These are phyloP conservation scores for Sphagnum tenellum DNA, from an alignment of 225 moss, liverwort and hornwort species.

Conservation along the genomic window DNA sequence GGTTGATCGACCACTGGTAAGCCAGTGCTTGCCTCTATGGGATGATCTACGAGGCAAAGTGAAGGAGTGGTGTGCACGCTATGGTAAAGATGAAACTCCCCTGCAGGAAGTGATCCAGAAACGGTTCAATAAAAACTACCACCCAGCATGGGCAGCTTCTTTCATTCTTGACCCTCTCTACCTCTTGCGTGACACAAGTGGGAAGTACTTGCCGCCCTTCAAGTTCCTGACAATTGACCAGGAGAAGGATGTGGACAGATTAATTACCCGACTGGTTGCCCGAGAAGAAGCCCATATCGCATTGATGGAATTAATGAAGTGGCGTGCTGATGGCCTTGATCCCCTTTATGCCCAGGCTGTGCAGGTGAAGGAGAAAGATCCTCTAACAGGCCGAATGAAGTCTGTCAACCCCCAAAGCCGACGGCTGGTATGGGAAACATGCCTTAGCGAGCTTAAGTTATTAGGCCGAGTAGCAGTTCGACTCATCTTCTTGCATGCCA, in stretches of 20 bases:
- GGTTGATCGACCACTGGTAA: constrained; percentile 71
- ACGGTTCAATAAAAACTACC: constrained; percentile 82
- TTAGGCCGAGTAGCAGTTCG: constrained; percentile 81
- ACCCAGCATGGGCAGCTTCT: constrained; percentile 85
- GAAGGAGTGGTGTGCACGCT: constrained; percentile 79
- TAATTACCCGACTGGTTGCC: constrained; percentile 76
- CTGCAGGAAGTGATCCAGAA: constrained; percentile 68
- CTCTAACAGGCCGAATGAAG: constrained; percentile 75
- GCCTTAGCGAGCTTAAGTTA: constrained; percentile 76
- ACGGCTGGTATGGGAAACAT: constrained; percentile 88
- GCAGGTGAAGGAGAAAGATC: constrained; percentile 76
- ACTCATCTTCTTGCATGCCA: constrained; percentile 79
- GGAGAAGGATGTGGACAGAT: constrained; percentile 81
- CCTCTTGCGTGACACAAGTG: constrained; percentile 73
- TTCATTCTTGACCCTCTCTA: constrained; percentile 86
- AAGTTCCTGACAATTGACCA: constrained; percentile 74
- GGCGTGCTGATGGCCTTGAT: constrained; percentile 83
- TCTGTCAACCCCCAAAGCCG: constrained; percentile 79
- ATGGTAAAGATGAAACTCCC: constrained; percentile 61
- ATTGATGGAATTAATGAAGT: constrained; percentile 90
- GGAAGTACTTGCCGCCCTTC: constrained; percentile 86
- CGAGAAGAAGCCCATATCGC: constrained; percentile 91
- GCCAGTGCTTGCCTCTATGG: constrained; percentile 87
- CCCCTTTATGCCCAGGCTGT: constrained; percentile 87
- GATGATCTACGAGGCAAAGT: constrained; percentile 76